These are phyloP conservation scores for Cruciata laevipes DNA, from an alignment of 257 asterid species.

Conservation along the genomic window DNA sequence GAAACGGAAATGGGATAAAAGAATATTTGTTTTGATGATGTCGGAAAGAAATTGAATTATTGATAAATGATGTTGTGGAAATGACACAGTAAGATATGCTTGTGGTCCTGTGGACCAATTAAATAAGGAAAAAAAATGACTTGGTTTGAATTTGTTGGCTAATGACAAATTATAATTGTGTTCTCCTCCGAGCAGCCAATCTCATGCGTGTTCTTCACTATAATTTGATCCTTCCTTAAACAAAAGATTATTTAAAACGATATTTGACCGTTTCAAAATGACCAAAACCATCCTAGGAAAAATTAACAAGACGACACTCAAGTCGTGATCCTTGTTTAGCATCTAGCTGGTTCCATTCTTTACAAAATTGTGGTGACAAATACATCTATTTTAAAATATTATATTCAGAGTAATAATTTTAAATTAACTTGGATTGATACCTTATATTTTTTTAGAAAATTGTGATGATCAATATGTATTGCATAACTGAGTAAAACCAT, in stretches of 20 bases:
- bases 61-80: background rate
- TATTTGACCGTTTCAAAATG: background rate
- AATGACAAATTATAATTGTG: background rate
- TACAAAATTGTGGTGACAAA: no score
- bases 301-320: no score
- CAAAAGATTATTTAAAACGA: no score
- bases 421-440: no score
- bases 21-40: background rate
- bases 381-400: no score
- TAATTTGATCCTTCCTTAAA: background rate
- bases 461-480: no score
- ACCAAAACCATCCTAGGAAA: no score
- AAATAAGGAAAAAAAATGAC: background rate
- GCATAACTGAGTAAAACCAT: no score
- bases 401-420: no score
- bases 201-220: background rate
- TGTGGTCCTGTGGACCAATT: background rate
- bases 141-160: background rate
- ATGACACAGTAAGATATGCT: background rate
- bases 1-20: background rate
- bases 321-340: no score
- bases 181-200: background rate
- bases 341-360: no score
- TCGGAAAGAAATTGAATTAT: background rate
- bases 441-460: no score